Base-by-base conservation (phyloP, 306 rosid species). In the Albizia julibrissin region DNA sequence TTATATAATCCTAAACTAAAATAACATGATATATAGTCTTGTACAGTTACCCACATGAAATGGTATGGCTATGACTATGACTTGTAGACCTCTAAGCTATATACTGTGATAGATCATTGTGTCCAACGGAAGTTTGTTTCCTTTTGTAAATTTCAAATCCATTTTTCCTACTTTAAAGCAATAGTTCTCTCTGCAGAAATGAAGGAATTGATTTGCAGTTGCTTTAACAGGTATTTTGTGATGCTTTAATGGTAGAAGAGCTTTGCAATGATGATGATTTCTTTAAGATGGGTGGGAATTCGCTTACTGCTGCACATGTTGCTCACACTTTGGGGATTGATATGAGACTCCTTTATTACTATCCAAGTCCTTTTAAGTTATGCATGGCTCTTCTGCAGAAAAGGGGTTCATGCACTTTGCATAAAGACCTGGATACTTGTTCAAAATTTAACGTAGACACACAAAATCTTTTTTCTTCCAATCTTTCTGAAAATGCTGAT, bases 281-380 rank as follows among this genome's bases (percentile, higher is more conserved):
- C 90, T 93, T 95, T 86, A 47, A 15, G 76, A 78, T 90, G 92
- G 98, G 98, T 10, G 98, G 98, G 78, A 85, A 90, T 87, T 95
- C 98, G 75, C 91, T 95, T 73, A 76, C 93, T 85, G 98, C 98
- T 43, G 98, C 98, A 69, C 97, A 90, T 86, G 89, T 91, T 85
- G 87, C 98, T 72, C 85, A 90, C 76, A 85, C 49, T 80, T 85
- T 95, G 81, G 98, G 98, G 80, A 79, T 89, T 83, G 92, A 93
- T 84, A 86, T 93, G 97, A 91, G 89, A 83, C 84, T 90, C 74
- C 88, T 95, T 67, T 95, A 93, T 81, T 21, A 74, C 82, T 84
- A 80, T 80, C 91, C 93, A 69, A 89, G 82, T 77, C 97, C 98
- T 58, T 86, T 82, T 43, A 88, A 88, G 87, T 94, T 95, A 81